These are phyloP conservation scores for Plantago coronopus DNA, from an alignment of 305 asterid species.

Conservation along the genomic window DNA sequence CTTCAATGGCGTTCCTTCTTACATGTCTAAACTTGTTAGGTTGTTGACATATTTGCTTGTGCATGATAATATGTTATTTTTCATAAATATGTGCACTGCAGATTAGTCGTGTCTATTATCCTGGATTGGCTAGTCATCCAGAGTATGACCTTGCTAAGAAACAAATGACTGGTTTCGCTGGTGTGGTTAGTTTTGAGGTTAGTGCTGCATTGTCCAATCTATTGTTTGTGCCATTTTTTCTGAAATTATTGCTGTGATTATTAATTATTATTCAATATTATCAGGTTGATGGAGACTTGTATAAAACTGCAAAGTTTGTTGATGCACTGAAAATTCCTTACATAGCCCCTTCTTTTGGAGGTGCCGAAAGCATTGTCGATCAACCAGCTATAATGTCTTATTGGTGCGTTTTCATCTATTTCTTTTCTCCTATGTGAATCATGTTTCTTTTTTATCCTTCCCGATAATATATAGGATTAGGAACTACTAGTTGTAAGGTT, in stretches of 20 bases:
- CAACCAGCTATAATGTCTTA: conserved; percentile 99
- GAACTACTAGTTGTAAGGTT: no score
- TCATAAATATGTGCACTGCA: conserved; percentile 33
- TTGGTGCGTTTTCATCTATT: conserved; percentile 44
- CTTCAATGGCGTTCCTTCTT: conserved; percentile 8
- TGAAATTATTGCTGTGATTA: conserved; percentile 15
- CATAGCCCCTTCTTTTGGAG: conserved; percentile 98
- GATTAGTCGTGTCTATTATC: conserved; percentile 90
- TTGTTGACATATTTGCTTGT: background rate
- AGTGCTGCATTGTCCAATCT: conserved; percentile 24
- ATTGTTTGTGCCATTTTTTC: background rate
- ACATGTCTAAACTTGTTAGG: background rate
- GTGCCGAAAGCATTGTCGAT: conserved; percentile 94
- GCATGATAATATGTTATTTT: conserved; percentile 3
- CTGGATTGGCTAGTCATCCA: conserved; percentile 93
- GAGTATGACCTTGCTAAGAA: conserved; percentile 82
- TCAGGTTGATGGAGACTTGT: conserved; percentile 87
- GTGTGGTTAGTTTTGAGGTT: conserved; percentile 97
- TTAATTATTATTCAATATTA: conserved; percentile 20
- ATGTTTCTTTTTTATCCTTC: no score
- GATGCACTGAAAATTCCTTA: conserved; percentile 83
- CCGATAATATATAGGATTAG: no score
- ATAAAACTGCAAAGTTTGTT: conserved; percentile 68
- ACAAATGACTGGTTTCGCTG: conserved; percentile 98
- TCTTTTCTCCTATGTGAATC: no score